Conservation (phyloP, 164 flowering plant species). For the Kalanchoe fedtschenkoi region DNA sequence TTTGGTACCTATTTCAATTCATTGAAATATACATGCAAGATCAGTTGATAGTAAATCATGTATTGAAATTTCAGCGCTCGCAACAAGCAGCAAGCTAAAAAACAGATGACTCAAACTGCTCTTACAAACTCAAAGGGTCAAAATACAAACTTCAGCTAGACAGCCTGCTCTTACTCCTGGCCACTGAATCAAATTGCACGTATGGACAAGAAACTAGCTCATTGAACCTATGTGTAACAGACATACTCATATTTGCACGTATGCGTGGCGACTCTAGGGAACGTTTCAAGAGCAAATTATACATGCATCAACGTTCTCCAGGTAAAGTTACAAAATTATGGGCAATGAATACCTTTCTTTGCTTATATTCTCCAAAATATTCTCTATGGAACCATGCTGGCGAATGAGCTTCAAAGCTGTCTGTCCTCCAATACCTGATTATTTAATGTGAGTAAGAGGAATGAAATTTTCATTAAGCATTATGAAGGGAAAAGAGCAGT, state of each 20-base stretch:
- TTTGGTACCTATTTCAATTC: conserved; percentile 50
- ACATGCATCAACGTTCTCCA: not conserved
- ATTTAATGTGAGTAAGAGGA: not conserved
- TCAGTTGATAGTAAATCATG: not conserved
- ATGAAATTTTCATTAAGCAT: not conserved
- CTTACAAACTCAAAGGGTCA: not conserved
- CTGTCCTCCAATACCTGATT: conserved; percentile 75
- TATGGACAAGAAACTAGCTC: not conserved
- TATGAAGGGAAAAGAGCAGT: not conserved
- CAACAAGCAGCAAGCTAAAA: too few relatives aligned
- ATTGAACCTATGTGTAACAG: not conserved
- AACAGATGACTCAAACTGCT: too few relatives aligned
- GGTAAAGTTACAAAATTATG: not conserved
- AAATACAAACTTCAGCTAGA: not conserved
- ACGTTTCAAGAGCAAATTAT: not conserved
- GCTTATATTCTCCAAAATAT: conserved; percentile 73
- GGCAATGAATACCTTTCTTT: conserved; percentile 56
- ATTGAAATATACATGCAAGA: not conserved
- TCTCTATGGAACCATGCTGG: conserved; percentile 89
- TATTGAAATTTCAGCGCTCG: not conserved
- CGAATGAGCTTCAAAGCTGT: conserved; percentile 94
- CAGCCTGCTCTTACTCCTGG: not conserved
- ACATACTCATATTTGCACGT: not conserved
- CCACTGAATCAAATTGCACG: not conserved
- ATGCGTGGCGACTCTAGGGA: not conserved